Conservation (phyloP, 2,329 filamentous ascomycete species). For the Pestalotiopsis sp. region DNA sequence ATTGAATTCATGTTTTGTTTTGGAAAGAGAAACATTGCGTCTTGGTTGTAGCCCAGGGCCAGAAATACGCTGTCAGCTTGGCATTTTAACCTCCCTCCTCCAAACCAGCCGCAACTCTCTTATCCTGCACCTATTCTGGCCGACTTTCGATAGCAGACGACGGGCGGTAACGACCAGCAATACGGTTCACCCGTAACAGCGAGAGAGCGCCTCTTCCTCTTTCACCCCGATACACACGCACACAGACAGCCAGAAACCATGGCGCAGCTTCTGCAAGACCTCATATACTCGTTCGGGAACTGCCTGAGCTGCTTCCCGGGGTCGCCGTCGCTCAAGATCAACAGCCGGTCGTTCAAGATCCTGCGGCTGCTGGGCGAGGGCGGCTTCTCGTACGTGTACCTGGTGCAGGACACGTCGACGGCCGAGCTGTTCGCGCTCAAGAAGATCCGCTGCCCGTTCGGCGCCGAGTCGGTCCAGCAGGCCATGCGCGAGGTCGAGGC, state of each 20-base stretch:
- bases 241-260: constrained; percentile 43
- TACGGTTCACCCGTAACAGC: neutral
- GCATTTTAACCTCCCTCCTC: neutral
- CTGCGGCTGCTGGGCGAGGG: constrained; percentile 92
- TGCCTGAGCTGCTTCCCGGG: constrained; percentile 97
- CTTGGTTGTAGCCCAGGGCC: neutral
- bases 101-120: neutral
- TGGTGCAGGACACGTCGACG: constrained; percentile 86
- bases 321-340: constrained; percentile 92
- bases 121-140: neutral
- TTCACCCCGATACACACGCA: no score
- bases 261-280: constrained; percentile 83
- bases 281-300: constrained; percentile 88
- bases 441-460: constrained; percentile 98
- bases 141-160: neutral
- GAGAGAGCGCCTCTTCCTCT: neutral
- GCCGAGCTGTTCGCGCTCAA: constrained; percentile 91
- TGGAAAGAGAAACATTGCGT: neutral
- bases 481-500: constrained; percentile 97
- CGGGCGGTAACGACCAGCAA: neutral
- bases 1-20: constrained; percentile 7
- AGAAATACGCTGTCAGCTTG: neutral
- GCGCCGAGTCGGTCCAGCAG: constrained; percentile 90
- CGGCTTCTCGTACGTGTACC: constrained; percentile 98
- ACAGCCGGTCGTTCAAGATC: constrained; percentile 93